Base-by-base conservation (phyloP, 2,329 filamentous ascomycete species). In the Colletotrichum abscissum region DNA sequence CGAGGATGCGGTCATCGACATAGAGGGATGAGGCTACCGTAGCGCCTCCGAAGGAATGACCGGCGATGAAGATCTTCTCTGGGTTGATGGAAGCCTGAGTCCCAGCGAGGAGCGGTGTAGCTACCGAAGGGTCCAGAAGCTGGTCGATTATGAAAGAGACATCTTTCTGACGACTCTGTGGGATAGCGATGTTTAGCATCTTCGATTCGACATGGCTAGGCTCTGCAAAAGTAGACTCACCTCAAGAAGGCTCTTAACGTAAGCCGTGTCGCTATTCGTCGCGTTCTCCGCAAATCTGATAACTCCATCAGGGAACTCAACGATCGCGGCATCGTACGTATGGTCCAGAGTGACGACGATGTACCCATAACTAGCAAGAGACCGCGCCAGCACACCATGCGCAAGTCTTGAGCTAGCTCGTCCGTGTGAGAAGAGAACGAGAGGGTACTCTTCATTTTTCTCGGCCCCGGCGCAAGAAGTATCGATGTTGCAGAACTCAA, bases 281-380 rank as follows among this genome's bases (percentile, higher is more conserved):
- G 64, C 59, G 46, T 77, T 75, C 14, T 62, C 62, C 1, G 77
- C 74, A 67, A 75, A 75, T 22, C 80, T 78, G 11, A 82, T 70
- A 1, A 79, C 79, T 5, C 83, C 86, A 67, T 87, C 79, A 0
- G 86, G 84, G 30, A 86, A 88, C 66, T 88, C 82, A 8, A 89
- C 82, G 19, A 87, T 78, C 1, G 76, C 62, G 0, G 83, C 80
- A 60, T 88, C 87, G 46, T 85, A 84, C 0, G 87, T 82, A 63
- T 88, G 87, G 67, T 89, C 88, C 24, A 89, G 77, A 0, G 85
- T 78, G 22, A 87, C 78, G 2, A 89, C 84, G 1, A 83, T 80
- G 63, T 83, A 85, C 0, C 87, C 87, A 8, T 83, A 79, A 16
- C 84, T 85, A 0, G 86, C 85, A 5, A 89, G 79, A 4, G 85